Evolutionary conservation across 495 filamentous ascomycete species (phyloP).

Genomic region (Neurospora sp.): DNA sequence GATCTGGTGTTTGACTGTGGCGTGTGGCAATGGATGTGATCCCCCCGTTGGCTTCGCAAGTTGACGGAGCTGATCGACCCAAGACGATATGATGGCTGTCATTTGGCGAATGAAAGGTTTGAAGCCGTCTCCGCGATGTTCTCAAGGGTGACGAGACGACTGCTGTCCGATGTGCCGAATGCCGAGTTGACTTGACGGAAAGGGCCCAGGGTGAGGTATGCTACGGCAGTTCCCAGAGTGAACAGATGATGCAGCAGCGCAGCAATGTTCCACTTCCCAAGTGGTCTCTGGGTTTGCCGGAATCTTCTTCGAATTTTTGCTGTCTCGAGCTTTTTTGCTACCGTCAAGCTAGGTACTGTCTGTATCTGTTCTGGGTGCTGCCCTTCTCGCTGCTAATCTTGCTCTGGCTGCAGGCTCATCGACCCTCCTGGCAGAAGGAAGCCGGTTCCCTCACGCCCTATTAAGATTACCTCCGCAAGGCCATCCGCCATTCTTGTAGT

Average conservation of each 20-base stretch:
- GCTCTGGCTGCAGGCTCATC: constrained; percentile 10
- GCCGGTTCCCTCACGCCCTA: constrained; percentile 23
- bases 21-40: neutral
- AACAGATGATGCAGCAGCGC: constrained; percentile 25
- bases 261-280: constrained; percentile 12
- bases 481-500: constrained; percentile 20
- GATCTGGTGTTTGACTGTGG: neutral
- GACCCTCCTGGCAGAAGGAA: constrained; percentile 5
- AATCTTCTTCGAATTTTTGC: constrained; percentile 29
- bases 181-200: neutral
- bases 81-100: neutral
- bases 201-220: constrained; percentile 5
- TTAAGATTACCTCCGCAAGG: constrained; percentile 37
- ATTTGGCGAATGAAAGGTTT: neutral
- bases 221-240: constrained; percentile 24
- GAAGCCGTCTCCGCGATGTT: neutral
- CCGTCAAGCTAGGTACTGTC: constrained; percentile 47
- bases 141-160: neutral
- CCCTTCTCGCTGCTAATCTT: constrained; percentile 43
- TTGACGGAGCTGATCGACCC: neutral
- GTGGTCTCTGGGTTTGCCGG: constrained; percentile 19
- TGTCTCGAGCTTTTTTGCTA: constrained; percentile 46
- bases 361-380: constrained; percentile 20
- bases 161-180: neutral
- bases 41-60: neutral